phyloP scores from a whole-genome alignment of 78 protist genomes.

The Emiliania huxleyi region DNA sequence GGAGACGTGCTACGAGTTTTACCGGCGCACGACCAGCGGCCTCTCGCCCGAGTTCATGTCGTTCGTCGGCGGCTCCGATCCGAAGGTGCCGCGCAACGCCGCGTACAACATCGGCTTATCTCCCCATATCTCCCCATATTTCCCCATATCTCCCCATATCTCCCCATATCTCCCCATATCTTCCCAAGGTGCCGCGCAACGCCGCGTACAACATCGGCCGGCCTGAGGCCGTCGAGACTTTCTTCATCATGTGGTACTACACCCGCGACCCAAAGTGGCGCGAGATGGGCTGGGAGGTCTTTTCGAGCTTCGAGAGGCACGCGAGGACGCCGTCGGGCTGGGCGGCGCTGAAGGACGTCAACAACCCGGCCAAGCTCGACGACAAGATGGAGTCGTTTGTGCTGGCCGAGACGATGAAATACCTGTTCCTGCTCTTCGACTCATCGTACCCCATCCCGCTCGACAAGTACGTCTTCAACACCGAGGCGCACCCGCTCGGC shows the following conservation, averaged over 20 bases:
- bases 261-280: slow-evolving; percentile 65
- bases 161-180: too few relatives aligned
- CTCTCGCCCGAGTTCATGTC: slow-evolving; percentile 54
- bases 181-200: too few relatives aligned
- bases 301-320: slow-evolving; percentile 53
- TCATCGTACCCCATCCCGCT: slow-evolving; percentile 48
- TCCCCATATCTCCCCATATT: too few relatives aligned
- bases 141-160: too few relatives aligned
- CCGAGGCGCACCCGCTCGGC: slow-evolving; percentile 91
- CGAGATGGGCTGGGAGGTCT: slow-evolving; percentile 54
- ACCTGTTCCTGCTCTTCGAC: slow-evolving; percentile 16
- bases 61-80: not conserved
- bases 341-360: slow-evolving; percentile 19
- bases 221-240: slow-evolving; percentile 56
- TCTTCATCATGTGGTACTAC: slow-evolving; percentile 55
- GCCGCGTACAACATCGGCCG: slow-evolving; percentile 26
- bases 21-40: slow-evolving; percentile 37
- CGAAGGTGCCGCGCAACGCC: not conserved
- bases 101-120: slow-evolving; percentile 18
- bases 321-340: not conserved
- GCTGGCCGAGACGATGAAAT: slow-evolving; percentile 40
- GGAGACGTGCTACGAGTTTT: slow-evolving; percentile 60
- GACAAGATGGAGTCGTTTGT: slow-evolving; percentile 46
- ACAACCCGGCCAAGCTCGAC: not conserved
- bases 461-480: slow-evolving; percentile 87